Base-by-base conservation (phyloP, 2,329 filamentous ascomycete genomes). In the Cladobotryum mycophilum region DNA sequence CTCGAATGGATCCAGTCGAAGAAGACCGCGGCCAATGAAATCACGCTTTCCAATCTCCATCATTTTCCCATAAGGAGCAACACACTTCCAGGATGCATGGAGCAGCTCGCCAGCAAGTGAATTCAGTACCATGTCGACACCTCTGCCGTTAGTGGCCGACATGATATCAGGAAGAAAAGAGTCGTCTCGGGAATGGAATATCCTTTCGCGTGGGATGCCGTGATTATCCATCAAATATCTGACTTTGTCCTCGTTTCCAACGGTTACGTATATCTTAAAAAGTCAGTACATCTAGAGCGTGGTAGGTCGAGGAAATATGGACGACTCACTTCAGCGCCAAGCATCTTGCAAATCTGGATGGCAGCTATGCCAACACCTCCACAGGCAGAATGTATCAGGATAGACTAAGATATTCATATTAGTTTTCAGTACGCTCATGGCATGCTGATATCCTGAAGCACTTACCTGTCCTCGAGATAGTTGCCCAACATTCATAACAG, bases 41-140 rank as follows among this genome's bases (percentile, higher is more conserved):
- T 76, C 71, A 6, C 66, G 59, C 54, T 71, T 71, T 5, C 71
- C 72, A n/a, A 77, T 68, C 47, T 78, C 73, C 0, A 77, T 49
- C 60, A 78, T 70, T 3, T 58, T 64, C 0, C 73, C 75, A 43
- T 69, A 73, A 5, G 64, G 57, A 1, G 74, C 71, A 3, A 79
- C 61, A 42, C 71, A 75, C 1, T 66, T 53, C 71, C 70, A 78
- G 0, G 69, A 67, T 3, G 67, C 64, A 17, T 70, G 69, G 0
- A 76, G 58, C 0, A 69, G 53, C 13, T 74, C 69, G 0, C 70
- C 70, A 0, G 71, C 64, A 0, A 73, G 58, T 1, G 68, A 68
- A 55, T 73, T 74, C 5, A 75, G 60, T 0, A 72, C 69, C 0
- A 70, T 45, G 40, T 71, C 66, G 11, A 70, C 67, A 18, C 70